Percentiles rank a stretch among this genome's conserved stretches.
phyloP scores from a whole-genome alignment of 306 rosid genomes.

The Crotalaria pallida region DNA sequence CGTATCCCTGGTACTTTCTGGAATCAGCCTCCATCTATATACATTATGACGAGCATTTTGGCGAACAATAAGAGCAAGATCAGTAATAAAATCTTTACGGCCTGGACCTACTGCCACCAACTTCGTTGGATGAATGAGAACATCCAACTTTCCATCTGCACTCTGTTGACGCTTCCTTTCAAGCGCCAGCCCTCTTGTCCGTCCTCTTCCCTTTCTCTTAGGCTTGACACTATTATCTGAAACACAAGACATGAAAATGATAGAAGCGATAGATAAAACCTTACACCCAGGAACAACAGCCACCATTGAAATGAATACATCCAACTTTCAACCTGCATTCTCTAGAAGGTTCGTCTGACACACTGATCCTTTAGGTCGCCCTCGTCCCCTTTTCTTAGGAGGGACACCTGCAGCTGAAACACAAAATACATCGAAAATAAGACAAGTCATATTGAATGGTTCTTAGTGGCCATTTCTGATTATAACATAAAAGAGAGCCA shows the following conservation, averaged over 20 bases:
- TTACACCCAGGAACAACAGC: not conserved
- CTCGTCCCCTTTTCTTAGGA: constrained; percentile 11
- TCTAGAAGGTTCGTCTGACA: not conserved
- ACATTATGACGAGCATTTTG: constrained; percentile 31
- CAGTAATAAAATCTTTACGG: constrained; percentile 36
- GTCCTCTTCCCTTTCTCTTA: constrained; percentile 30
- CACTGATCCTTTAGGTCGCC: constrained; percentile 6
- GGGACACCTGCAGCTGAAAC: not conserved
- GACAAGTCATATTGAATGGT: not conserved
- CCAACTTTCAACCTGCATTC: constrained; percentile 24
- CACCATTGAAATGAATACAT: constrained; percentile 8
- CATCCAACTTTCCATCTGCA: constrained; percentile 42
- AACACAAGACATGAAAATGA: not conserved
- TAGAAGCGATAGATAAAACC: not conserved
- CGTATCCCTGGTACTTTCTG: constrained; percentile 24
- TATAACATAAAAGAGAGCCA: not conserved
- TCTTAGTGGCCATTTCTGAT: not conserved
- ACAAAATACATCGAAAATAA: not conserved
- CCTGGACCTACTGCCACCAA: constrained; percentile 43
- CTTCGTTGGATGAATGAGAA: constrained; percentile 34
- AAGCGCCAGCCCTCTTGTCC: constrained; percentile 20
- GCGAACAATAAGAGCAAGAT: constrained; percentile 39
- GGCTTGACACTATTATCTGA: constrained; percentile 9
- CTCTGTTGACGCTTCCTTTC: constrained; percentile 34
- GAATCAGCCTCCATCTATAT: constrained; percentile 28